Evolutionary conservation across 2,329 filamentous ascomycete species (phyloP).

Genomic region (Fusarium xyrophilum): DNA sequence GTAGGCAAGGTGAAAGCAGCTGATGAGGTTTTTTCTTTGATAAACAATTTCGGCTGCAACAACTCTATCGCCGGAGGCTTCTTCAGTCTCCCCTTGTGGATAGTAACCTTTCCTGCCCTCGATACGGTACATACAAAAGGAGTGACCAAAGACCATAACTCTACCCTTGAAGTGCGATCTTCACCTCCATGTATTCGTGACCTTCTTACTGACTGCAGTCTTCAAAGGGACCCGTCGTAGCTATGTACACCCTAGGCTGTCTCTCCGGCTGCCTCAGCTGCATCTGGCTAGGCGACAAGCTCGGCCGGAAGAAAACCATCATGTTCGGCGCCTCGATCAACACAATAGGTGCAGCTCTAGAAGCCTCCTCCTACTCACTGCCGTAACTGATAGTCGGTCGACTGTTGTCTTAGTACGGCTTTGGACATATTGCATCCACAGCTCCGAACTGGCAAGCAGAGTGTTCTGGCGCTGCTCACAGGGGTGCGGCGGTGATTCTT

Average conservation of each 20-base stretch:
- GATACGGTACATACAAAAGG: constrained; percentile 1
- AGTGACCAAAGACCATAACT: neutral
- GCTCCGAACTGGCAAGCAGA: constrained; percentile 5
- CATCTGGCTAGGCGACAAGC: constrained; percentile 1
- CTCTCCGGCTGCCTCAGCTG: constrained; percentile 3
- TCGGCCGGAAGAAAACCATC: neutral
- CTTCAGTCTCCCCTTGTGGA: neutral
- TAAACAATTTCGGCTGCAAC: neutral
- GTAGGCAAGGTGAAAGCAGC: too few species aligned
- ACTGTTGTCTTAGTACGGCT: neutral
- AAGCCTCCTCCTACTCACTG: neutral
- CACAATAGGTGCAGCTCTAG: neutral
- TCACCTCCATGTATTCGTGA: fast-evolving
- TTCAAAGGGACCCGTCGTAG: neutral
- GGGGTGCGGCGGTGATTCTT: constrained; percentile 1
- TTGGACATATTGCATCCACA: neutral
- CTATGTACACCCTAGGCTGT: neutral
- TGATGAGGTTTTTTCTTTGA: neutral
- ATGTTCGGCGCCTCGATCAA: neutral
- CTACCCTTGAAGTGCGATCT: neutral
- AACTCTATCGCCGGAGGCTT: constrained; percentile 5
- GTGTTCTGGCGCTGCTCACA: constrained; percentile 1
- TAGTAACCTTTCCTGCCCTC: constrained; percentile 1
- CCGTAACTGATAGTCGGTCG: constrained; percentile 1
- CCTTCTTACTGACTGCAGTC: fast-evolving